These are phyloP conservation scores for Cicer yamashitae DNA, from an alignment of 306 rosid genomes.

Conservation along the genomic window DNA sequence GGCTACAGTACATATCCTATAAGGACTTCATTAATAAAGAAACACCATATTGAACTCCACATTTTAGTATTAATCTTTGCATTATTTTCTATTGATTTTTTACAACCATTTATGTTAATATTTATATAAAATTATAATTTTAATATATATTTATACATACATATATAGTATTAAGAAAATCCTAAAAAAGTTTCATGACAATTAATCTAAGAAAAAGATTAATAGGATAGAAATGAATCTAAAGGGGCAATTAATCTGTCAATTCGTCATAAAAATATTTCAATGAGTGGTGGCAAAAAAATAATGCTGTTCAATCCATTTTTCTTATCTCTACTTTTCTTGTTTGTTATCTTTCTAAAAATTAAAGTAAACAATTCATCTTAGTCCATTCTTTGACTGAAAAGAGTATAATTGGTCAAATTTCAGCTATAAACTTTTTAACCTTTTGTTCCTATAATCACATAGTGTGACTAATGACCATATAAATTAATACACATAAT, in stretches of 20 bases:
- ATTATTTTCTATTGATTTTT: no score
- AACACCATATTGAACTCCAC: no score
- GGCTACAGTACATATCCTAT: not conserved
- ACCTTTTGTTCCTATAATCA: not conserved
- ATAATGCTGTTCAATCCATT: not conserved
- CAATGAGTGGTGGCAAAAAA: not conserved
- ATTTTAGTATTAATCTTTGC: no score
- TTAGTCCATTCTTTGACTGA: no score
- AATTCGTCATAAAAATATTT: not conserved
- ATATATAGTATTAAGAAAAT: no score
- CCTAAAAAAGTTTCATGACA: no score
- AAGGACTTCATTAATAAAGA: conserved; percentile 1
- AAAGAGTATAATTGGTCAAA: not conserved
- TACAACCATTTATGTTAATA: no score
- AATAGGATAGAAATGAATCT: no score
- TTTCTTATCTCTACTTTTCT: not conserved
- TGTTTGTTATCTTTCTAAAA: not conserved
- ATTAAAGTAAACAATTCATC: not conserved
- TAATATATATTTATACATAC: no score
- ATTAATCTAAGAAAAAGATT: no score
- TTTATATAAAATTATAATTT: no score
- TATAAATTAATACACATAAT: not conserved
- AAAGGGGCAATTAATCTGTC: no score
- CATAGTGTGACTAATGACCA: conserved; percentile 22
- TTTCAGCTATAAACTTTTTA: not conserved